Percentiles rank a stretch among this genome's conserved stretches.
Evolutionary conservation across 495 filamentous ascomycete species (phyloP).

Genomic region (Penicillium longicatenatum): DNA sequence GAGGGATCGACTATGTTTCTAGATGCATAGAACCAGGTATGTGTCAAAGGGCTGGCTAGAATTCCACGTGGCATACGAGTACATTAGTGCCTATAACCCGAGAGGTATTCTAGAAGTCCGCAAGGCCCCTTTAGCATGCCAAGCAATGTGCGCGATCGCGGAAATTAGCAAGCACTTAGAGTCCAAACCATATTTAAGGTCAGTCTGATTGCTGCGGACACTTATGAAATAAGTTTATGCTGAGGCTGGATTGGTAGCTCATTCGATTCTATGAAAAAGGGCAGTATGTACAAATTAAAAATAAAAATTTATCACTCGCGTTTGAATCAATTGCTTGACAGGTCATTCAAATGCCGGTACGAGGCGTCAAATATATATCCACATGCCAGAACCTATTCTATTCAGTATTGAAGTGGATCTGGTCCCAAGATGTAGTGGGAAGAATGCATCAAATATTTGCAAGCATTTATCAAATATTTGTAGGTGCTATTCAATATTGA

Average conservation of each 20-base stretch:
- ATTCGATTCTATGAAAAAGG: too few relatives aligned
- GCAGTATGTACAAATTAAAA: neutral
- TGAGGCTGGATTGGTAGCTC: neutral
- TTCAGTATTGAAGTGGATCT: too few relatives aligned
- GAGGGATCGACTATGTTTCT: neutral
- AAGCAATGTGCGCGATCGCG: constrained; percentile 2
- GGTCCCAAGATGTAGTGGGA: too few relatives aligned
- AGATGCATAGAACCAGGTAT: neutral
- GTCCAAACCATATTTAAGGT: neutral
- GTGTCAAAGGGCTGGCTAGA: neutral
- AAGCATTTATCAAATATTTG: too few relatives aligned
- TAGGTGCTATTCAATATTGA: too few relatives aligned
- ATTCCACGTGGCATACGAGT: constrained; percentile 4
- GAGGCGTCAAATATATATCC: neutral
- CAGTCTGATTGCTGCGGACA: neutral
- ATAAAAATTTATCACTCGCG: neutral
- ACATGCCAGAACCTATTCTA: neutral
- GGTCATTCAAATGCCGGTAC: too few relatives aligned
- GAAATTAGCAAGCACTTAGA: neutral
- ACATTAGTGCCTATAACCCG: too few relatives aligned
- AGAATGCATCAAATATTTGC: too few relatives aligned
- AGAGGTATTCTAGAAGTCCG: neutral
- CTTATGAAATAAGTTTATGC: neutral
- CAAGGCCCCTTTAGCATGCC: neutral
- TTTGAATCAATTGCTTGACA: too few relatives aligned